Evolutionary conservation across 371 early-diverging fungal genomes (phyloP).

Genomic region (Rhizopus sp.): DNA sequence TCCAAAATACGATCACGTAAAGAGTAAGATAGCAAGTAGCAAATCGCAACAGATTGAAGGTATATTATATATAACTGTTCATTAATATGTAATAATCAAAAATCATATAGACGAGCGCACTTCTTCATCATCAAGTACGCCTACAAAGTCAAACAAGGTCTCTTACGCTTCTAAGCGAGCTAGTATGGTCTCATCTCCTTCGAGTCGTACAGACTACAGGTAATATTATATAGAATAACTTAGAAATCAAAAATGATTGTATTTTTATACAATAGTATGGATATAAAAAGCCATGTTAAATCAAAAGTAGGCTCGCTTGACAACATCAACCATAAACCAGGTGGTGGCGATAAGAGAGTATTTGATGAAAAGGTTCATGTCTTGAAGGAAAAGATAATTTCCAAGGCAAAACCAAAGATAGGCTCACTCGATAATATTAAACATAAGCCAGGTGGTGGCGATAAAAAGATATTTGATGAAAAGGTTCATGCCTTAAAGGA

Average conservation of each 20-base stretch:
- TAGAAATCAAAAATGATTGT: too few relatives aligned
- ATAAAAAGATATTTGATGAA: conserved; percentile 20
- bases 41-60: too few relatives aligned
- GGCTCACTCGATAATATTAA: conserved; percentile 29
- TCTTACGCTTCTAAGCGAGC: conserved; percentile 11
- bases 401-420: conserved; percentile 6
- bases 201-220: conserved; percentile 14
- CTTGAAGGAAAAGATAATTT: conserved; percentile 6
- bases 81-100: too few relatives aligned
- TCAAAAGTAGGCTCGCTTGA: conserved; percentile 18
- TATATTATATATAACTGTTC: too few relatives aligned
- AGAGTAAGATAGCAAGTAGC: too few relatives aligned
- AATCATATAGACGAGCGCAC: too few relatives aligned
- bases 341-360: conserved; percentile 8
- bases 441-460: conserved; percentile 22
- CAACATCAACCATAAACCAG: conserved; percentile 15
- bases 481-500: conserved; percentile 6
- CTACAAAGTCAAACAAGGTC: too few relatives aligned
- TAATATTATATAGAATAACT: neutral
- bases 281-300: conserved; percentile 15
- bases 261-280: too few relatives aligned
- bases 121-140: too few relatives aligned
- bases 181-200: conserved; percentile 10
- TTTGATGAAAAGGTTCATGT: neutral
- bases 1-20: too few relatives aligned